These are phyloP conservation scores for Ottelia alismoides DNA, from an alignment of 106 monocot species.

Conservation along the genomic window DNA sequence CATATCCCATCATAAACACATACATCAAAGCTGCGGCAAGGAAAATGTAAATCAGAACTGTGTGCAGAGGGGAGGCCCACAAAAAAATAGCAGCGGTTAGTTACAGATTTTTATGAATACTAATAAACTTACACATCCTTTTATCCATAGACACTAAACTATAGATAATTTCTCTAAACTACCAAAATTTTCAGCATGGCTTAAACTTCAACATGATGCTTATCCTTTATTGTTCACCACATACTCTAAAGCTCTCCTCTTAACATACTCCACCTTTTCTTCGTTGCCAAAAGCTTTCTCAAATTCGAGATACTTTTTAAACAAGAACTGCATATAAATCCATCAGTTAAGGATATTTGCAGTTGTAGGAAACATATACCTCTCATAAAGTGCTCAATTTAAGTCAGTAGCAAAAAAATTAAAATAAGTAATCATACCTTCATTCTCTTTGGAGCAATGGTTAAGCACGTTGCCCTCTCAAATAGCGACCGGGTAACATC, in stretches of 20 bases:
- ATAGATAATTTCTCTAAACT: no score
- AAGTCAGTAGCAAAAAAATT: neutral
- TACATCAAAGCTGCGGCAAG: no score
- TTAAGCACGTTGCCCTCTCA: slow-evolving; percentile 79
- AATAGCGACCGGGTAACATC: slow-evolving; percentile 71
- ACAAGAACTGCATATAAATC: slow-evolving; percentile 32
- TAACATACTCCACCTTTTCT: slow-evolving; percentile 46
- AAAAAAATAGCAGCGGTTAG: no score
- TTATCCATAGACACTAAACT: no score
- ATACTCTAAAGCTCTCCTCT: slow-evolving; percentile 44
- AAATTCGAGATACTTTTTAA: slow-evolving; percentile 58
- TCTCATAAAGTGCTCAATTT: neutral
- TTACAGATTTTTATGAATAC: no score
- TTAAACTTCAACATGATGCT: no score
- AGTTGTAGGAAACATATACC: neutral
- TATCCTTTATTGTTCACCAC: slow-evolving; percentile 20
- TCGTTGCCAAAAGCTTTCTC: slow-evolving; percentile 36
- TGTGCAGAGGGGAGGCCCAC: no score
- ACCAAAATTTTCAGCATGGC: no score
- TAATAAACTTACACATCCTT: no score
- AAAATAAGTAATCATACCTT: slow-evolving; percentile 36
- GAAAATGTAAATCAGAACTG: no score
- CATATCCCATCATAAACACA: no score
- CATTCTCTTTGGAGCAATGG: slow-evolving; percentile 78
- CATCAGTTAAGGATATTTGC: neutral